Base-by-base conservation (phyloP, 768 basidiomycete genomes). In the Daedaleopsis nitida region DNA sequence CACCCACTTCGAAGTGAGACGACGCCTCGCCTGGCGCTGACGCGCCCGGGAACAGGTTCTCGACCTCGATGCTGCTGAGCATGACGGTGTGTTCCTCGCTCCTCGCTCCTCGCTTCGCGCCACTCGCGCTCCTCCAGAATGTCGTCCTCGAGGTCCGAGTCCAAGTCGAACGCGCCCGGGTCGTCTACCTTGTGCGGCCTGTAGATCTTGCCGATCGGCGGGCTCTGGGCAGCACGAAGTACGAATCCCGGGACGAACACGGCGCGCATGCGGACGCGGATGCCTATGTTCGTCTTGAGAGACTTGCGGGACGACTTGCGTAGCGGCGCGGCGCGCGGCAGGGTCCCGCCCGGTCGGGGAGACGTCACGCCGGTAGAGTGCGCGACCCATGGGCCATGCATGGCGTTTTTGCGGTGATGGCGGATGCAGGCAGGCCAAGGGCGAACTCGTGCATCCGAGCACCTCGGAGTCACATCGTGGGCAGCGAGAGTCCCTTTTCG, bases 31-130 rank as follows among this genome's bases (percentile, higher is more conserved):
- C 19, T 21, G 47, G 19, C 2, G 83, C 34, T 37, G 35, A 19
- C 12, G 50, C 49, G 86, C 61, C 60, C 7, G 63, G 13, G 53
- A 67, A 67, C 1, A 87, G 82, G 68, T 95, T 94, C 74, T 95
- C 93, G 48, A 97, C 80, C 68, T 97, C 95, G 5, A 97, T 87
- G n/a, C n/a, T n/a, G n/a, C n/a, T 94, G n/a, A 97, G 83, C 6
- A 96, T 86, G 23, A 96, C 86, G 0, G 92, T 92, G 50, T 88
- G 82, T 71, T 60, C 91, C 94, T n/a, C 96, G 83, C 6, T 96
- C 93, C 53, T 89, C 91, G 64, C 85, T 87, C 1, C 90, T 88
- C 44, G 89, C 89, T 62, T 86, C 78, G 37, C 77, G 72, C 52
- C 81, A 75, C 63, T 79, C 77, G 32, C 72, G 75, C 57, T 60